phyloP scores from a whole-genome alignment of 179 eudicot species.

The Camellia oleifera region DNA sequence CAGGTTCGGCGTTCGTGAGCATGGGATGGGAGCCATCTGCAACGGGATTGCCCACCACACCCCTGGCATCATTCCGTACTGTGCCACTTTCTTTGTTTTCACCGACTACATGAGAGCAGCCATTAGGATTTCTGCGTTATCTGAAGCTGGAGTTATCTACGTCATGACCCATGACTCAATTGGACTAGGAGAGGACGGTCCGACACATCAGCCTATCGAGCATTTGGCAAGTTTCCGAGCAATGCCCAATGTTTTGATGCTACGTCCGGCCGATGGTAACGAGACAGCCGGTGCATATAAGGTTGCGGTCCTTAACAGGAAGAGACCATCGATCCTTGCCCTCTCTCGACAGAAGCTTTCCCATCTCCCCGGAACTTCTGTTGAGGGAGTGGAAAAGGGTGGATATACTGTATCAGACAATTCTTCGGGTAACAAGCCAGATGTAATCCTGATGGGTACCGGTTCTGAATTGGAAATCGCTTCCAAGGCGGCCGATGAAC shows the following conservation, averaged over 20 bases:
- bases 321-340: slow-evolving; percentile 85
- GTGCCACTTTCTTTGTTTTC: slow-evolving; percentile 98
- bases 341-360: slow-evolving; percentile 93
- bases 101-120: slow-evolving; percentile 99
- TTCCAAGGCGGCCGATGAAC: slow-evolving; percentile 81
- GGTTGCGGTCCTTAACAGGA: slow-evolving; percentile 62
- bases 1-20: slow-evolving; percentile 96
- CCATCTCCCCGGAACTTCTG: slow-evolving; percentile 79
- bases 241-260: slow-evolving; percentile 89
- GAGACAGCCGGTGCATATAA: slow-evolving; percentile 93
- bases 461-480: slow-evolving; percentile 97
- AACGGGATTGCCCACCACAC: slow-evolving; percentile 92
- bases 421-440: slow-evolving; percentile 80
- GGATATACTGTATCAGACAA: slow-evolving; percentile 78
- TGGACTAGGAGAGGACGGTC: slow-evolving; percentile 98
- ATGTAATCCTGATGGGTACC: slow-evolving; percentile 89
- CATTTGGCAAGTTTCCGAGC: slow-evolving; percentile 96
- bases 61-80: slow-evolving; percentile 89
- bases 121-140: slow-evolving; percentile 84
- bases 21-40: slow-evolving; percentile 91
- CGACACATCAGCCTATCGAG: slow-evolving; percentile 97
- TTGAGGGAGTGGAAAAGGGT: slow-evolving; percentile 84
- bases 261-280: slow-evolving; percentile 98
- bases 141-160: slow-evolving; percentile 76
- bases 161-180: slow-evolving; percentile 99